Conservation (phyloP, 2,329 filamentous ascomycete species). For the Stemphylium vesicarium region DNA sequence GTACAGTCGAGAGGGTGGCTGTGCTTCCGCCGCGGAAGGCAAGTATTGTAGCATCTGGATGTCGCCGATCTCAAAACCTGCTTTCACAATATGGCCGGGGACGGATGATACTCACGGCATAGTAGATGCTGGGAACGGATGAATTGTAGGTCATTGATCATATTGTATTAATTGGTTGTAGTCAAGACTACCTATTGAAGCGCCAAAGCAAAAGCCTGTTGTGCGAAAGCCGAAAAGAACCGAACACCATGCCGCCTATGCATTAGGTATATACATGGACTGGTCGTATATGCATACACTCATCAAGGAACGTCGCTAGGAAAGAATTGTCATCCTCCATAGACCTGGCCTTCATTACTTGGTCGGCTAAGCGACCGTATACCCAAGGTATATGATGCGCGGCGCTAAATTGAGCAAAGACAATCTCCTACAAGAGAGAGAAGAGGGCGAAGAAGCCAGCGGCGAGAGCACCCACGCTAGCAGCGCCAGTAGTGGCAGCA, state of each 20-base stretch:
- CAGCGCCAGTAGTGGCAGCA: slow-evolving; percentile 31
- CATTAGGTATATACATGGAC: slow-evolving; percentile 9
- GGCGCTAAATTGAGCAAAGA: neutral
- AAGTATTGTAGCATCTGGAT: no score
- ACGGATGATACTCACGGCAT: neutral
- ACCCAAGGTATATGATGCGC: neutral
- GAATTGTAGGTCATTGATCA: neutral
- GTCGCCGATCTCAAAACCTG: no score
- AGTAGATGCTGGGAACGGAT: neutral
- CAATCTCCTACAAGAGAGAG: slow-evolving; percentile 34
- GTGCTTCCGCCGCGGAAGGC: no score
- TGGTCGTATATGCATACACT: slow-evolving; percentile 5
- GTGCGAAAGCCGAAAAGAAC: neutral
- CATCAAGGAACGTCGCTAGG: slow-evolving; percentile 16
- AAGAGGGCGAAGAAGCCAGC: slow-evolving; percentile 39
- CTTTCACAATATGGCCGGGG: no score
- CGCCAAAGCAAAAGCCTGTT: neutral
- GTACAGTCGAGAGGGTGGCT: neutral
- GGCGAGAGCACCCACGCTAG: slow-evolving; percentile 33
- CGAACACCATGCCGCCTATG: slow-evolving; percentile 4
- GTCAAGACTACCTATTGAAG: slow-evolving; percentile 1
- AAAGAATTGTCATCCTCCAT: slow-evolving; percentile 9
- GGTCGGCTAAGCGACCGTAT: neutral
- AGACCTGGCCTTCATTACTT: slow-evolving; percentile 3
- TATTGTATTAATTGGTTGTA: neutral